Evolutionary conservation across 148 eudicot species (phyloP).

Genomic region (Camellia granthamiana): DNA sequence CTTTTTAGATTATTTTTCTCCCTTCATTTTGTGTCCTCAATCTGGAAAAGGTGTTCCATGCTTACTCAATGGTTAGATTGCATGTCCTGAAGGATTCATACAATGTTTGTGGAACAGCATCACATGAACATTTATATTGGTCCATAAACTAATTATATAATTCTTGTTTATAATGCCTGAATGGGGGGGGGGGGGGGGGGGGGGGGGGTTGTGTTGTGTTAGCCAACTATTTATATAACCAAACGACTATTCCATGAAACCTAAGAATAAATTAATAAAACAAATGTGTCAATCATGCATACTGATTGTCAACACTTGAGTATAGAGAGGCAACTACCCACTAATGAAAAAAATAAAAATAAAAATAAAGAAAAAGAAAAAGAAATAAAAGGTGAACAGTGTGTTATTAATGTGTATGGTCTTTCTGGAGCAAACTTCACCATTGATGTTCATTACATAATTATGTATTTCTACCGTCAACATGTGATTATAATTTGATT

Average conservation of each 20-base stretch:
- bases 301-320: neutral
- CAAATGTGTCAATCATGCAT: neutral
- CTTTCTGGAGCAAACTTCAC: too few relatives aligned
- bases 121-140: slow-evolving; percentile 1
- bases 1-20: neutral
- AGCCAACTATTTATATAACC: neutral
- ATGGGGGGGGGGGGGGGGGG: too few relatives aligned
- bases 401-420: too few relatives aligned
- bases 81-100: neutral
- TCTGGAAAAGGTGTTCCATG: neutral
- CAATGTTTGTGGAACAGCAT: neutral
- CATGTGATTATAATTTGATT: too few relatives aligned
- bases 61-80: slow-evolving; percentile 4
- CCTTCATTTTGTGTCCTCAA: neutral
- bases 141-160: neutral
- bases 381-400: neutral
- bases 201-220: neutral
- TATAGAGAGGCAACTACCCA: neutral
- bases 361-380: neutral
- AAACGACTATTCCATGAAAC: neutral
- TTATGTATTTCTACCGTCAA: too few relatives aligned
- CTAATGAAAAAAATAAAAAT: neutral
- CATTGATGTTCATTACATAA: too few relatives aligned
- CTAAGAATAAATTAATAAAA: neutral
- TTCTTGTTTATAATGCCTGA: neutral